Evolutionary conservation across 2,329 filamentous ascomycete genomes (phyloP), one percentile per base, ranked within the genome.

Genomic region (Fusarium virguliforme): DNA sequence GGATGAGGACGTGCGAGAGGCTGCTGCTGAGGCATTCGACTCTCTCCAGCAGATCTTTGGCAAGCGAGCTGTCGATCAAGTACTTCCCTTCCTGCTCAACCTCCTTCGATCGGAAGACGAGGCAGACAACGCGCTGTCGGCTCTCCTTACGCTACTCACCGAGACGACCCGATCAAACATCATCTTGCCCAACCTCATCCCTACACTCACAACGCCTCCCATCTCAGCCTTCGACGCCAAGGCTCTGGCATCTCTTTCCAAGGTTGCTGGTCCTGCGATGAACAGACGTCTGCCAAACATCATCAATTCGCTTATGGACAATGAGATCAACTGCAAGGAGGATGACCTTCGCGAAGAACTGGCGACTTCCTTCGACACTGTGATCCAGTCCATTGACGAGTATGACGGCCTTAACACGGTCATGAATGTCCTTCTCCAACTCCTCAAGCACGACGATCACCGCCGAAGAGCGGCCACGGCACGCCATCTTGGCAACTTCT

Each of bases 1-100:
- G 10, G 92, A 98, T 78, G 89, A 90, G 68, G 94, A 97, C 65
- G 97, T 99, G 54, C 89, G 96, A 79, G 96, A 99, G 81, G 94
- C 96, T 64, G 96, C 97, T 28, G 96, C 97, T 24, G 96, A 99
- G 81, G 96, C 96, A 2, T 99, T 99, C 78, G 96, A 99, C 81
- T 94, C 95, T 35, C 83, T 99, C 64, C 96, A 99, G 81, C 93
- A 95, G 77, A 93, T 97, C 57, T 86, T 98, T 69, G 96, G 96
- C 84, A 98, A 98, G 86, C 92, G 90, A 76, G 95, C 94, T 60
- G 93, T 99, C 57, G 95, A 99, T 77, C 94, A 98, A 79, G 96
- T 99, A 26, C 86, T 99, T 70, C 97, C 97, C 60, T 92, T 94
- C 83, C 90, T 99, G 32, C 91, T 99, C 77, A 95, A 90, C 78